Percentiles rank a stretch among this genome's conserved stretches.
These are phyloP conservation scores for Millerozyma miso DNA, from an alignment of 805 yeast species.

Conservation along the genomic window DNA sequence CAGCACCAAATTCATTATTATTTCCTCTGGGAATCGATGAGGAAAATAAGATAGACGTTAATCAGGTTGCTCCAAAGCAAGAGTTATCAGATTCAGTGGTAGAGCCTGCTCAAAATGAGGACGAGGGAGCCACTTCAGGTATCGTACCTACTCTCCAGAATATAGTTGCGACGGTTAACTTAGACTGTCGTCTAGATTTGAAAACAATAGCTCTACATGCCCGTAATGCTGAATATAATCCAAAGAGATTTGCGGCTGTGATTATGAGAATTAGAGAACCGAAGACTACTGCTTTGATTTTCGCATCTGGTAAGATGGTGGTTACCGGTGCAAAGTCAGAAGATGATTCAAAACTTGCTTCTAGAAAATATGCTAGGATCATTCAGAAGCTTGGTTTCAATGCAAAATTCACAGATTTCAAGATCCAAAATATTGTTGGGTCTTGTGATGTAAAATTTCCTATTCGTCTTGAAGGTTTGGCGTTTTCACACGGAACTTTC, in stretches of 20 bases:
- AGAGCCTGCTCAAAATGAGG: slow-evolving; percentile 44
- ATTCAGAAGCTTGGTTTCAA: slow-evolving; percentile 96
- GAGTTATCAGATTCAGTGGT: slow-evolving; percentile 17
- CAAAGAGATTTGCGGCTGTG: slow-evolving; percentile 98
- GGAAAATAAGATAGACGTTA: slow-evolving; percentile 10
- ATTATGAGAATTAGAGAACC: slow-evolving; percentile 99
- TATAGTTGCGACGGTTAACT: slow-evolving; percentile 95
- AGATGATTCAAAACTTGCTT: slow-evolving; percentile 96
- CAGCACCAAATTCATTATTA: slow-evolving; percentile 60
- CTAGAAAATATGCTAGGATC: slow-evolving; percentile 95
- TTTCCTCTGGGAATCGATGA: slow-evolving; percentile 51
- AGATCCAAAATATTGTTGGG: slow-evolving; percentile 97
- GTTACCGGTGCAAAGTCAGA: slow-evolving; percentile 99
- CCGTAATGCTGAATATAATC: slow-evolving; percentile 98
- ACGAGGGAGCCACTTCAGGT: slow-evolving; percentile 82
- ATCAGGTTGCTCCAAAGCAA: slow-evolving; percentile 8
- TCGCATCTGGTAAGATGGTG: slow-evolving; percentile 99
- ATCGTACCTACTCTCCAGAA: slow-evolving; percentile 94
- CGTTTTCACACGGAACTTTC: slow-evolving; percentile 98
- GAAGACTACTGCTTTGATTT: slow-evolving; percentile 93
- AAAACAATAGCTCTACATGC: slow-evolving; percentile 98
- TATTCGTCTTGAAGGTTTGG: slow-evolving; percentile 93
- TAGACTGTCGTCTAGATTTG: slow-evolving; percentile 92
- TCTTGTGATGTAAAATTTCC: slow-evolving; percentile 99
- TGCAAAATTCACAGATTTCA: slow-evolving; percentile 96